Conservation (phyloP, 345 rosid species). For the Carallia pectinifolia region DNA sequence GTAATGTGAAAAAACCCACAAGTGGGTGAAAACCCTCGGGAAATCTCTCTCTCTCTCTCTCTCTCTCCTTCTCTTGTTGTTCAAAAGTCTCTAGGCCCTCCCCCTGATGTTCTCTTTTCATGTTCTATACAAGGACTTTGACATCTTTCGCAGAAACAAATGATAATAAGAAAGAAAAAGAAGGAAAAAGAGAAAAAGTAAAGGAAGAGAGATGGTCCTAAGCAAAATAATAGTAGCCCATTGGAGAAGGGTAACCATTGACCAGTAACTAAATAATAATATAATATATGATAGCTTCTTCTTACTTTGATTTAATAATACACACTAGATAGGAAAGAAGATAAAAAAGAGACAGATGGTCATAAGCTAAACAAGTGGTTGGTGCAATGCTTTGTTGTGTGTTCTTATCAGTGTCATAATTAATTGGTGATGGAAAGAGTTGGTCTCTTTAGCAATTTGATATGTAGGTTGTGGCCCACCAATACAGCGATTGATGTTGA, state of each 20-base stretch:
- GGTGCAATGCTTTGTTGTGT: conserved; percentile 14
- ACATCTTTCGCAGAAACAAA: too few relatives aligned
- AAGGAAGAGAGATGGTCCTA: background rate
- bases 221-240: background rate
- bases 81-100: too few relatives aligned
- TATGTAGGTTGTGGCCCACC: conserved; percentile 12
- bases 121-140: too few relatives aligned
- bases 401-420: conserved; percentile 7
- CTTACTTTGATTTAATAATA: too few relatives aligned
- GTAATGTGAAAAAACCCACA: too few relatives aligned
- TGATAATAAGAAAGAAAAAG: too few relatives aligned
- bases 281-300: too few relatives aligned
- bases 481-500: conserved; percentile 27
- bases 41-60: too few relatives aligned
- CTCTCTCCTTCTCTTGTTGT: too few relatives aligned
- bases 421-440: conserved; percentile 6
- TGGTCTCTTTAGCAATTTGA: conserved; percentile 23
- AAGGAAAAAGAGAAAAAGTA: background rate
- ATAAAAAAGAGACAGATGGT: background rate
- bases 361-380: conserved; percentile 4
- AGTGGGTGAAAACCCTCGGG: too few relatives aligned
- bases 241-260: background rate
- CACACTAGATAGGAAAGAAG: background rate
- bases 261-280: background rate
- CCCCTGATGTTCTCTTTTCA: background rate